Percentiles rank a stretch among this genome's conserved stretches.
Conservation (phyloP, 805 yeast species). For the Tetrapisispora namnaoensis region DNA sequence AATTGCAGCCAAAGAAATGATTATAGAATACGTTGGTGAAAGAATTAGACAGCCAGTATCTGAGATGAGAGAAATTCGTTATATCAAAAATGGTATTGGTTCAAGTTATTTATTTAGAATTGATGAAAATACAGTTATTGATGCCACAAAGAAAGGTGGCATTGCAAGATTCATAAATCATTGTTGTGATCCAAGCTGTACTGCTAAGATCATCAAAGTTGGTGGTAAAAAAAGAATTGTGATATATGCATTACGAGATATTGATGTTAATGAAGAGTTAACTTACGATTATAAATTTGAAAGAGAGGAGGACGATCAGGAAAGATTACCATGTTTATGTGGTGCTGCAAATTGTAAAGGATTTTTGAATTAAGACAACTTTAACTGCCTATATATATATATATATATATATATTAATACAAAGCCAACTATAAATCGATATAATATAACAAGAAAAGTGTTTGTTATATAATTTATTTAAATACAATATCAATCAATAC, state of each 20-base stretch:
- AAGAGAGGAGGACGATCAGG: constrained; percentile 79
- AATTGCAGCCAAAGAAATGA: constrained; percentile 93
- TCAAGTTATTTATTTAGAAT: constrained; percentile 87
- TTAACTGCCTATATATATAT: neutral
- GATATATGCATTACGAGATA: constrained; percentile 83
- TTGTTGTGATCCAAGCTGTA: constrained; percentile 95
- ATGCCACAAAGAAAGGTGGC: constrained; percentile 96
- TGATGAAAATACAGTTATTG: constrained; percentile 90
- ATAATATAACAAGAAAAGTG: too few relatives aligned
- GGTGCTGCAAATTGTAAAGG: constrained; percentile 96
- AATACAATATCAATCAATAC: too few relatives aligned
- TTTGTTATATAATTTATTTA: too few relatives aligned
- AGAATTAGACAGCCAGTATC: constrained; percentile 88
- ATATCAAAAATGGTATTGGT: constrained; percentile 85
- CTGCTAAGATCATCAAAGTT: constrained; percentile 91
- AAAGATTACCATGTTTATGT: constrained; percentile 83
- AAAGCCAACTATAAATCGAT: neutral
- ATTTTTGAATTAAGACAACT: constrained; percentile 48
- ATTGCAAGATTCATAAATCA: constrained; percentile 95
- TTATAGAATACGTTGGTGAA: constrained; percentile 96
- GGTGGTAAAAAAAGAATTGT: constrained; percentile 92
- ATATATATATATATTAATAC: too few relatives aligned
- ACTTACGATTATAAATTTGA: constrained; percentile 96
- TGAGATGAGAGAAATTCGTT: constrained; percentile 79
- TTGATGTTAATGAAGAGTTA: constrained; percentile 80